Conservation (phyloP, 192 early-diverging fungal species). For the Podila clonocystis region DNA sequence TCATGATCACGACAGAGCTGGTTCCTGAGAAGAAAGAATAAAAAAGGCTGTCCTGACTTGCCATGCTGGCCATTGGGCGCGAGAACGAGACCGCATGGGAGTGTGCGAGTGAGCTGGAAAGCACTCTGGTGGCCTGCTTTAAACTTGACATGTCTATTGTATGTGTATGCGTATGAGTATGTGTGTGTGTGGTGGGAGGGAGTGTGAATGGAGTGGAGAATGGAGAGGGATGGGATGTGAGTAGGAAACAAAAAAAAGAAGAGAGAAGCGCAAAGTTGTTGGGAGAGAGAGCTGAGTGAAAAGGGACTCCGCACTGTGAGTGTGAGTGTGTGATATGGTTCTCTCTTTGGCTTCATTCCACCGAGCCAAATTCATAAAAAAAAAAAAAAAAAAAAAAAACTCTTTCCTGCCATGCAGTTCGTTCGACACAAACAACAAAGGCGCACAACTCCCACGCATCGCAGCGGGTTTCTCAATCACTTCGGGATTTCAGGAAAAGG, state of each 20-base stretch:
- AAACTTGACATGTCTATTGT: conserved; percentile 26
- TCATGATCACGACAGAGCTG: not conserved
- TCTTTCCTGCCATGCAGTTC: too few species aligned
- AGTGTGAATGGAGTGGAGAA: not conserved
- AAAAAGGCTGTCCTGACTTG: not conserved
- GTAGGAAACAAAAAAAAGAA: not conserved
- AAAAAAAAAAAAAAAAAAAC: conserved; percentile 1
- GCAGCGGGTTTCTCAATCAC: too few species aligned
- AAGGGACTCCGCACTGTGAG: not conserved
- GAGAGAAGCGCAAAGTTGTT: not conserved
- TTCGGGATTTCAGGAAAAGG: too few species aligned
- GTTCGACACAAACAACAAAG: too few species aligned
- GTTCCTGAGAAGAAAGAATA: not conserved
- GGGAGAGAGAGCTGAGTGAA: not conserved
- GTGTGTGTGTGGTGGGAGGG: not conserved
- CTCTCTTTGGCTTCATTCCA: conserved; percentile 15
- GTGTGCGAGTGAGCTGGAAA: conserved; percentile 11
- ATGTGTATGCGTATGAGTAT: too few species aligned
- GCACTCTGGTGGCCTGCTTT: conserved; percentile 22
- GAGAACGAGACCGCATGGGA: not conserved
- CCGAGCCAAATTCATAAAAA: conserved; percentile 44
- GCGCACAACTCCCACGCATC: too few species aligned
- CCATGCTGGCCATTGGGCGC: conserved; percentile 32
- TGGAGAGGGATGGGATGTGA: not conserved
- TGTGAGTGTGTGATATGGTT: not conserved